Evolutionary conservation across 2,329 filamentous ascomycete genomes (phyloP).

Genomic region (Fonsecaea erecta): DNA sequence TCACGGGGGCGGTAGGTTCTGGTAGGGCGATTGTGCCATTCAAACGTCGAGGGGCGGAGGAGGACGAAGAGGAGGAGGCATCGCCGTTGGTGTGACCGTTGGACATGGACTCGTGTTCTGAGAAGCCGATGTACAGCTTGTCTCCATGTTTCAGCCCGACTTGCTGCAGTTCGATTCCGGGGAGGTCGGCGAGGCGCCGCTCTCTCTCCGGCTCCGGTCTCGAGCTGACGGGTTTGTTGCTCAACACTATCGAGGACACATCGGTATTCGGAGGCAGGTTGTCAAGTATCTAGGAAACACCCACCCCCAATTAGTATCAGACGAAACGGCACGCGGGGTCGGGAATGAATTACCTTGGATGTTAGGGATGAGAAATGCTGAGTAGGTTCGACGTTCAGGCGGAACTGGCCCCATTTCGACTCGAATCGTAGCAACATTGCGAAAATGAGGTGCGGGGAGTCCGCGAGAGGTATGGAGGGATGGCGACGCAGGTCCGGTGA

Average conservation of each 20-base stretch:
- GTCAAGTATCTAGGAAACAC: slow-evolving; percentile 57
- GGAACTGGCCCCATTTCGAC: slow-evolving; percentile 90
- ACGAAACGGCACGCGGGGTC: background rate
- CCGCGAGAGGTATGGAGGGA: background rate
- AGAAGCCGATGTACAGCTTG: slow-evolving; percentile 84
- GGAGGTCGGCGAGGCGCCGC: slow-evolving; percentile 56
- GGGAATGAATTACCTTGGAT: slow-evolving; percentile 45
- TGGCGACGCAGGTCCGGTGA: background rate
- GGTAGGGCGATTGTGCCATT: slow-evolving; percentile 68
- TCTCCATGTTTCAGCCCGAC: slow-evolving; percentile 78
- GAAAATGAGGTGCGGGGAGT: background rate
- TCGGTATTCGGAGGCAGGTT: slow-evolving; percentile 63
- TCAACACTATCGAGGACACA: slow-evolving; percentile 61
- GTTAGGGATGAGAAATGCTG: slow-evolving; percentile 70
- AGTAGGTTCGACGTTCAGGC: slow-evolving; percentile 74
- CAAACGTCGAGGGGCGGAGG: slow-evolving; percentile 65
- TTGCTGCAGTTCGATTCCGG: slow-evolving; percentile 60
- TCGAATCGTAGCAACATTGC: slow-evolving; percentile 83
- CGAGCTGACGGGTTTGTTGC: slow-evolving; percentile 63
- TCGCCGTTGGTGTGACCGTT: slow-evolving; percentile 53
- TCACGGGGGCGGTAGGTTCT: slow-evolving; percentile 49
- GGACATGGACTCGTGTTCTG: slow-evolving; percentile 58
- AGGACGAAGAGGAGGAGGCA: too few species aligned
- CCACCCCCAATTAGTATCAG: background rate
- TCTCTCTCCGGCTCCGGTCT: slow-evolving; percentile 54